Evolutionary conservation across 495 filamentous ascomycete species (phyloP), one percentile per base, ranked within the genome.

Genomic region (Daldinia loculata): DNA sequence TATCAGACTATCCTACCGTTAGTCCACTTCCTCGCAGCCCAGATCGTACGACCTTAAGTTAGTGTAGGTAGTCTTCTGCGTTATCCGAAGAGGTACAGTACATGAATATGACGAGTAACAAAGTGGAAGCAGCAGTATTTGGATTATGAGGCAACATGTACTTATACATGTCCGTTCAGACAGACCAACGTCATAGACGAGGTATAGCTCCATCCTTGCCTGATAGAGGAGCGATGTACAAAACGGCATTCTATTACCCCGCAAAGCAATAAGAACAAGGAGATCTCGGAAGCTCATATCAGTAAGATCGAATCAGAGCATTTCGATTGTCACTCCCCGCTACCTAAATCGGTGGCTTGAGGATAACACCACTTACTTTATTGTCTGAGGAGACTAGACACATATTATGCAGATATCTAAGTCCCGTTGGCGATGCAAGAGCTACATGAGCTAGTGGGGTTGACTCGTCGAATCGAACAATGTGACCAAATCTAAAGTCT

Each of bases 251-350:
- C 38, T 38, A 27, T 56, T 76, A 76, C 74, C 74, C 74, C 74
- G 74, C 74, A 76, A 74, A 70, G 53, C 22, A 64, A 67, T 19
- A 27, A 61, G 62, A 74, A 74, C 63, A 74, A 63, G 53, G 63
- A 70, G 71, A 74, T 70, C 61, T 61, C 61, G 56, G 57, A 73
- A 50, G 50, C 51, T 66, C 36, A 58, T 67, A 69, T 51, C 53
- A 36, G 27, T 15, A 53, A n/a, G 43, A 50, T 67, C 67, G 67
- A 74, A 70, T 74, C 65, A 67, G 65, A 64, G 17, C 3, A 19
- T 38, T 64, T 65, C 59, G 71, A 76, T 76, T 72, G 59, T 57
- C 71, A 43, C 51, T 55, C 56, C 29, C 43, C 26, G 58, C 67
- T 63, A 58, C 61, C 61, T 61, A 65, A 53, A 59, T 39, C 15